These are phyloP conservation scores for Aspergillus pseudoterreus DNA, from an alignment of 2,329 filamentous ascomycete species.

Conservation along the genomic window DNA sequence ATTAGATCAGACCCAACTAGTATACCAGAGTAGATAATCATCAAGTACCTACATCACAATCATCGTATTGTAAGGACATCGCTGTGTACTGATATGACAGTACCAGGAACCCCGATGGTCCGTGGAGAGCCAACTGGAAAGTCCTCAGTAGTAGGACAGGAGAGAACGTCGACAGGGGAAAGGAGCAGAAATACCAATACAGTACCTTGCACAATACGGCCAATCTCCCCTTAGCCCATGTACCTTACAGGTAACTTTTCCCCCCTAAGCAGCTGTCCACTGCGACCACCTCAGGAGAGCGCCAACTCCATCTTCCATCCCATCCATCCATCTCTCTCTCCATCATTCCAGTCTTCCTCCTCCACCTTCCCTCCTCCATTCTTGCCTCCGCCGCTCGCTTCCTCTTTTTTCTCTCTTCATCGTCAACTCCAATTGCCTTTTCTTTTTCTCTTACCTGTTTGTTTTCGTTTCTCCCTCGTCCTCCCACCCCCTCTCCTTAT, in stretches of 20 bases:
- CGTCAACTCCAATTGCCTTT: constrained; percentile 2
- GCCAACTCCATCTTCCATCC: constrained; percentile 1
- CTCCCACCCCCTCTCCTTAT: constrained; percentile 17
- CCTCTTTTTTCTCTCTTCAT: constrained; percentile 18
- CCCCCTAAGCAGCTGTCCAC: constrained; percentile 1
- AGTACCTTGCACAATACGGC: background rate
- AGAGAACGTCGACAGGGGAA: no score
- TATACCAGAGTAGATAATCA: no score
- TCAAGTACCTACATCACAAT: no score
- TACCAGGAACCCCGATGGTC: no score
- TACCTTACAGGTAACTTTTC: background rate
- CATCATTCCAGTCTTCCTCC: constrained; percentile 6
- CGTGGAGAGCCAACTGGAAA: no score
- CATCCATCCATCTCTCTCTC: constrained; percentile 6
- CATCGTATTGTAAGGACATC: no score
- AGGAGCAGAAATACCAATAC: background rate
- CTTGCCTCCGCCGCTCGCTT: constrained; percentile 15
- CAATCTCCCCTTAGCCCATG: no score
- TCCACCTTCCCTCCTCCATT: constrained; percentile 10
- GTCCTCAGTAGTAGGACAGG: no score
- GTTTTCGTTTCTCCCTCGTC: constrained; percentile 17
- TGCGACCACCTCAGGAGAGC: constrained; percentile 21
- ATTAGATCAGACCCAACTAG: no score
- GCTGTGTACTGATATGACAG: no score
- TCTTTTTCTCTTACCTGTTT: constrained; percentile 9